phyloP scores from a whole-genome alignment of 129 eudicot genomes.

The Arctium minus region DNA sequence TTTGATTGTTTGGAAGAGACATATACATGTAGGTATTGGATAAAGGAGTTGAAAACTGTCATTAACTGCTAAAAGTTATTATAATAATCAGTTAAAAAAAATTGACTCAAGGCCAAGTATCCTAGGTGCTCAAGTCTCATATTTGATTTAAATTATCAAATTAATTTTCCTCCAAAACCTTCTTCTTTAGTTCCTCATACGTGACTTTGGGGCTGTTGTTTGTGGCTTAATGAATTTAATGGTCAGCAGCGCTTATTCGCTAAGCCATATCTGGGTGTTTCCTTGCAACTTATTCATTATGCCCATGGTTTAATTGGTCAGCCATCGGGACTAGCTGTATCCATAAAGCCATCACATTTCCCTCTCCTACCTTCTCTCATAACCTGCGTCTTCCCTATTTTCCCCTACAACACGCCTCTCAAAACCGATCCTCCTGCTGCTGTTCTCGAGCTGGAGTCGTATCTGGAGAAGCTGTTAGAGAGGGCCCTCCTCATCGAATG shows the following conservation, averaged over 20 bases:
- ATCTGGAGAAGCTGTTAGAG: no score
- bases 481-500: no score
- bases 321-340: neutral
- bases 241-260: neutral
- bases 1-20: neutral
- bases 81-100: neutral
- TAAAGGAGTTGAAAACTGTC: neutral
- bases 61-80: neutral
- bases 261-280: neutral
- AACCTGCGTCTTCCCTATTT: no score
- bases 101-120: neutral
- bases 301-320: neutral
- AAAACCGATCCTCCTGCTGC: no score
- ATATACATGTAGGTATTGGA: neutral
- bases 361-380: neutral
- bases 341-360: neutral
- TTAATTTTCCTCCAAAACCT: neutral
- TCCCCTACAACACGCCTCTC: no score
- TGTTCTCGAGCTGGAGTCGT: no score
- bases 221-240: neutral
- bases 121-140: neutral
- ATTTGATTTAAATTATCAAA: neutral
- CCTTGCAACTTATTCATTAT: neutral
- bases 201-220: neutral
- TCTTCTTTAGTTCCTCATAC: neutral